phyloP scores from a whole-genome alignment of 352 stramenopile genomes.

The Phytophthora meadii region DNA sequence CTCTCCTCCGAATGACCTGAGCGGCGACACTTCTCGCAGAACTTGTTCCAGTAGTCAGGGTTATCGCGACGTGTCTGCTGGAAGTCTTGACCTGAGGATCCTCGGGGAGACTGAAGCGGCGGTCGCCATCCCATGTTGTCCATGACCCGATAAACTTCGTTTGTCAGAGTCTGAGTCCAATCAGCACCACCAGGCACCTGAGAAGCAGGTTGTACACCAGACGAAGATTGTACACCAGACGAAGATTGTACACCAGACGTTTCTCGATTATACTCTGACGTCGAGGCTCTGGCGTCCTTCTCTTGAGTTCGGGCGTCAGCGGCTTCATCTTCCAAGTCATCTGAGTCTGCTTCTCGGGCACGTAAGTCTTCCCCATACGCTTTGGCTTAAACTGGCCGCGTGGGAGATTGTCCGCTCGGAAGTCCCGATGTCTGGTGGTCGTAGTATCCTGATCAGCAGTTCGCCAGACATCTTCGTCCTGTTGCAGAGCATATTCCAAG shows the following conservation, averaged over 20 bases:
- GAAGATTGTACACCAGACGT: too few relatives aligned
- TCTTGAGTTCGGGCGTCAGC: not conserved
- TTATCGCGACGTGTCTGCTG: not conserved
- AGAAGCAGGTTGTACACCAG: too few relatives aligned
- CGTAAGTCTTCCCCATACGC: not conserved
- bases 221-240: too few relatives aligned
- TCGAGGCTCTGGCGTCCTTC: not conserved
- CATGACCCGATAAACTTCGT: not conserved
- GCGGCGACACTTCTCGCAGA: not conserved
- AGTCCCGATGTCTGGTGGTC: not conserved
- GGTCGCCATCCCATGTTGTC: not conserved
- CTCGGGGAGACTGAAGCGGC: not conserved
- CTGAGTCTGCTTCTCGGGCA: not conserved
- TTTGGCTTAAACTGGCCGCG: not conserved
- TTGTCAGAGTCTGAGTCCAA: not conserved
- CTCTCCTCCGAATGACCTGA: not conserved
- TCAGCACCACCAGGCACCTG: not conserved
- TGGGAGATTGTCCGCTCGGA: not conserved
- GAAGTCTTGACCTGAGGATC: not conserved
- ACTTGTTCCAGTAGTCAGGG: not conserved
- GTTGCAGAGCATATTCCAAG: not conserved
- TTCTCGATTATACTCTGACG: too few relatives aligned
- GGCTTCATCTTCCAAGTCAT: not conserved
- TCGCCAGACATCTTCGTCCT: not conserved
- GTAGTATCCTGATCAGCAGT: not conserved